These are phyloP conservation scores for Cryptococcus neoformans DNA, from an alignment of 1,284 basidiomycete species.

Conservation along the genomic window DNA sequence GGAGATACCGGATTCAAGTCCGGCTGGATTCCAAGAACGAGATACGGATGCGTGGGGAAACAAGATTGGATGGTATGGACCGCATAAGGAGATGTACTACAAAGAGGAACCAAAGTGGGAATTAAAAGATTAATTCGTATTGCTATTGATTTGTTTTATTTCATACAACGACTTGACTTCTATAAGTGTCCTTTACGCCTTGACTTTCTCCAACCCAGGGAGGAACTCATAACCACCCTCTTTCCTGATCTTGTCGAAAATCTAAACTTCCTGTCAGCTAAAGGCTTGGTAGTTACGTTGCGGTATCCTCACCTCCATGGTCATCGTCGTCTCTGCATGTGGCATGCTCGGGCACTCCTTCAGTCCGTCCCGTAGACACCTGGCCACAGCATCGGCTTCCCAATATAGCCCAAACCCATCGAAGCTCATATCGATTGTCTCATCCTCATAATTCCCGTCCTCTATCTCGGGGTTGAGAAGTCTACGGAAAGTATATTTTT, in stretches of 20 bases:
- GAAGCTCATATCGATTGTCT: conserved; percentile 28
- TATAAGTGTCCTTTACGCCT: conserved; percentile 4
- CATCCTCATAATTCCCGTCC: conserved; percentile 13
- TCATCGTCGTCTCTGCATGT: conserved; percentile 40
- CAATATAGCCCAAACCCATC: conserved; percentile 40
- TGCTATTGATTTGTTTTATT: not conserved
- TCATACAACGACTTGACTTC: not conserved
- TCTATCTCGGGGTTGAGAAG: conserved; percentile 8
- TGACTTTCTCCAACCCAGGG: conserved; percentile 41
- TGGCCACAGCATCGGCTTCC: conserved; percentile 50
- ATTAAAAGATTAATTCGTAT: not conserved
- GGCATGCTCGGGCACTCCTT: conserved; percentile 38
- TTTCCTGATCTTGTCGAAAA: conserved; percentile 45
- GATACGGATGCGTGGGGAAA: conserved; percentile 36
- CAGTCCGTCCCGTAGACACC: conserved; percentile 42
- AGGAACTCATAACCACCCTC: conserved; percentile 44
- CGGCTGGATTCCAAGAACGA: conserved; percentile 25
- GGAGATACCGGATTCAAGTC: conserved; percentile 30
- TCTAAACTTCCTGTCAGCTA: conserved; percentile 19
- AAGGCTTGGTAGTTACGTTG: no score
- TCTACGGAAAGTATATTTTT: conserved; percentile 16
- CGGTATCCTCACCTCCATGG: conserved; percentile 34
- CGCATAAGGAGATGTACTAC: conserved; percentile 29
- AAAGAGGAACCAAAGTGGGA: conserved; percentile 21
- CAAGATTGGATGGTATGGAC: conserved; percentile 32